Evolutionary conservation across 805 yeast genomes (phyloP), one percentile per base, ranked within the genome.

Genomic region (Monosporozyma unispora): DNA sequence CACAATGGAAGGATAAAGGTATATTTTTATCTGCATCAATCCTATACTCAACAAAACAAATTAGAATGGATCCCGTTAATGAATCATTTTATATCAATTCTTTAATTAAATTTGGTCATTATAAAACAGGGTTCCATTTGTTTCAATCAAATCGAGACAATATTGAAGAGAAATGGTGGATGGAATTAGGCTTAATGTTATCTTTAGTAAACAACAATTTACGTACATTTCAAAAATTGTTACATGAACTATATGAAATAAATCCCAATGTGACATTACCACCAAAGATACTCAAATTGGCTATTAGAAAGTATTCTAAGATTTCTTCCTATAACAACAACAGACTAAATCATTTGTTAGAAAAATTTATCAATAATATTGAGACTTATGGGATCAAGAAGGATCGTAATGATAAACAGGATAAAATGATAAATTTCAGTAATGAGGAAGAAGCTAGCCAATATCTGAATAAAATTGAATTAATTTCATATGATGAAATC

Each of bases 141-240:
- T 73, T 71, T 53, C 53, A 59, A 16, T 57, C 71, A 1, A 62
- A 72, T 48, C 57, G 62, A 44, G 59, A 52, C 2, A 70, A 70
- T 29, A 57, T 66, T 5, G 70, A 72, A 28, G 71, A 75, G 50
- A 59, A 79, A 48, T 78, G 79, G 70, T 78, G 82, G 82, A 63
- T 65, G 50, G 82, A 78, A 46, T 50, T 73, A 22, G 78, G 80
- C n/a, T 62, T 72, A 49, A 67, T 66, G 50, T 64, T 74, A 5
- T 64, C 70, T 44, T 52, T 78, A 31, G 60, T 66, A 7, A 55
- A 59, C n/a, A 63, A 62, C 14, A 58, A 67, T 29, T 48, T 71
- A 4, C 61, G 52, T 4, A 55, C 57, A n/a, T 77, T 78, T 22
- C 72, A 72, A 40, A 54, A 54, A 2, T 43, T 70, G 2, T 64